These are phyloP conservation scores for Barbarea vulgaris DNA, from an alignment of 345 rosid genomes.

Conservation along the genomic window DNA sequence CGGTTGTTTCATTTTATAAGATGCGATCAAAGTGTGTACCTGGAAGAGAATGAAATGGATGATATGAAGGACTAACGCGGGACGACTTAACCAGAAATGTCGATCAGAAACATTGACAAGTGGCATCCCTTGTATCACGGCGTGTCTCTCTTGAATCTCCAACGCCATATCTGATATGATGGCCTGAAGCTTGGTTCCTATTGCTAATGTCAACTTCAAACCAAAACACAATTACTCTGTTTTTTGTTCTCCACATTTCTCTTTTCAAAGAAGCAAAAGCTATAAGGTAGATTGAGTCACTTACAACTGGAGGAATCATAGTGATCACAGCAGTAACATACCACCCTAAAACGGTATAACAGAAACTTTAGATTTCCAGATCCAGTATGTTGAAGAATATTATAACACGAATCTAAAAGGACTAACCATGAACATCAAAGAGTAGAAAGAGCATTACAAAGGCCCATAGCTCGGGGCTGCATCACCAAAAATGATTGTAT, in stretches of 20 bases:
- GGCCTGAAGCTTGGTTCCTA: conserved; percentile 91
- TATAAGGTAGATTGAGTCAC: conserved; percentile 30
- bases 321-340: conserved; percentile 59
- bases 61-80: conserved; percentile 68
- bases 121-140: conserved; percentile 95
- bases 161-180: conserved; percentile 85
- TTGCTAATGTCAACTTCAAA: conserved; percentile 74
- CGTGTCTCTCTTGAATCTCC: conserved; percentile 87
- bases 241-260: not conserved
- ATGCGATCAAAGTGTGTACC: conserved; percentile 46
- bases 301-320: conserved; percentile 73
- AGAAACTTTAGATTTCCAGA: conserved; percentile 1
- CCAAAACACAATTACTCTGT: conserved; percentile 7
- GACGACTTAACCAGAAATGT: conserved; percentile 88
- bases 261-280: not conserved
- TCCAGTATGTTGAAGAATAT: not conserved
- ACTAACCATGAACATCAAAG: conserved; percentile 73
- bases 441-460: conserved; percentile 73
- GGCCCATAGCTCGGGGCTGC: conserved; percentile 82
- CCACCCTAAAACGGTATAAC: conserved; percentile 62
- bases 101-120: conserved; percentile 83
- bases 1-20: not conserved
- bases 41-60: conserved; percentile 92
- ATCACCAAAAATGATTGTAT: conserved; percentile 14
- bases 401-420: not conserved